Evolutionary conservation across 2,329 filamentous ascomycete genomes (phyloP), one percentile per base, ranked within the genome.

Genomic region (Annulohypoxylon truncatum): DNA sequence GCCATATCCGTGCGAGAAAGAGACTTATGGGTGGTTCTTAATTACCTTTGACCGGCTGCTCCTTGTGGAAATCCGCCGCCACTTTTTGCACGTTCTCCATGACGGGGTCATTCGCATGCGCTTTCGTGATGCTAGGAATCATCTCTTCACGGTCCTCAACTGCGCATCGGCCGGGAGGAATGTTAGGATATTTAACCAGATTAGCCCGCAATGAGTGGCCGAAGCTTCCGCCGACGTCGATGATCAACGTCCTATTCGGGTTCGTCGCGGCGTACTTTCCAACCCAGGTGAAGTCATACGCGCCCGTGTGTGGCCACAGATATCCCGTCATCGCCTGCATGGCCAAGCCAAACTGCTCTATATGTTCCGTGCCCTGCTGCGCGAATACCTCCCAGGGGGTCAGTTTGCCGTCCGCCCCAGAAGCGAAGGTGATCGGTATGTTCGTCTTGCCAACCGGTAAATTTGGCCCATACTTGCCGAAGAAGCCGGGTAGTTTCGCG

Each of bases 151-250:
- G 64, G 61, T 78, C 77, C 51, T 78, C 72, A 13, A 77, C 66
- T n/a, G 74, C 70, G 29, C 74, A 77, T 28, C 73, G 67, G 22
- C 55, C 56, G 2, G 64, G 61, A 1, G 67, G 72, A 7, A 77
- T 69, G 1, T 35, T 69, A 0, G 72, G 67, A 38, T 67, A 72
- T 35, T 64, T 64, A 13, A 57, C 42, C 10, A 73, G 46, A 42
- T 78, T 72, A 18, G 72, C 61, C 33, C 59, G 67, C n/a, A 78
- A 55, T 13, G 72, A 69, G 50, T 77, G 70, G 9, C 77, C 77
- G 13, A 69, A 70, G 2, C 76, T 74, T 2, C 74, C 77, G 10
- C 77, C 77, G 6, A 78, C 65, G 56, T 79, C 77, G 10, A 78
- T 73, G 59, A 78, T 76, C 10, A 75, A 58, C 40, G 59, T 67